Evolutionary conservation across 116 monocot genomes (phyloP), one percentile per base, ranked within the genome.

Genomic region (Phalaenopsis hybrid): DNA sequence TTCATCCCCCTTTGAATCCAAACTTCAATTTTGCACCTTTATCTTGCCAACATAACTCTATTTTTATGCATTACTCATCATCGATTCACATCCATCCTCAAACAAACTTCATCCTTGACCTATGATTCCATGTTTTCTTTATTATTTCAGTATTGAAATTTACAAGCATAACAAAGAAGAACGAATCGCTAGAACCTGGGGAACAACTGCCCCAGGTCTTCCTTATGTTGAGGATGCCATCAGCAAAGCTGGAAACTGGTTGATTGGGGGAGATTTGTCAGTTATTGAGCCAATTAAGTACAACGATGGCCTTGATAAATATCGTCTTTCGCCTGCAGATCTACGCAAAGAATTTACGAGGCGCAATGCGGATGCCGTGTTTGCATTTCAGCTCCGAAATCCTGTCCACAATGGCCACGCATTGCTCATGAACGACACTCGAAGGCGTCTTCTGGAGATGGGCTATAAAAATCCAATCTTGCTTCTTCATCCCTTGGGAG

Each of bases 331-430:
- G 8, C 95, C 95, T 82, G 84, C 93, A 45, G 79, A 95, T 82
- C 90, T 95, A 2, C 92, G 95, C 21, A 87, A 89, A 59, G 95
- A 95, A 77, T 95, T 95, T 80, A 74, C 75, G 50, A 87, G 86
- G 78, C 93, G 95, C 18, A 90, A 91, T 79, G 95, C 95, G 8
- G 95, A 95, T 90, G 95, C 95, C 4, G 95, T 95, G 44, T 95
- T 95, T 80, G 95, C 95, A 34, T 95, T 95, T 76, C 95, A 95
- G 85, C 95, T 95, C 37, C 90, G 93, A 12, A 95, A 93, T 83
- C 95, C 95, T 25, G 93, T 95, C n/a, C 95, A 95, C 69, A 95
- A 95, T 81, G 95, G 95, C 17, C 95, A 95, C 86, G 95, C 95
- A 70, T 79, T 95, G 74, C 93, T 95, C 6, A 93, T 95, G 95